Base-by-base conservation (phyloP, 2,329 filamentous ascomycete genomes). In the Volutella citrinella region DNA sequence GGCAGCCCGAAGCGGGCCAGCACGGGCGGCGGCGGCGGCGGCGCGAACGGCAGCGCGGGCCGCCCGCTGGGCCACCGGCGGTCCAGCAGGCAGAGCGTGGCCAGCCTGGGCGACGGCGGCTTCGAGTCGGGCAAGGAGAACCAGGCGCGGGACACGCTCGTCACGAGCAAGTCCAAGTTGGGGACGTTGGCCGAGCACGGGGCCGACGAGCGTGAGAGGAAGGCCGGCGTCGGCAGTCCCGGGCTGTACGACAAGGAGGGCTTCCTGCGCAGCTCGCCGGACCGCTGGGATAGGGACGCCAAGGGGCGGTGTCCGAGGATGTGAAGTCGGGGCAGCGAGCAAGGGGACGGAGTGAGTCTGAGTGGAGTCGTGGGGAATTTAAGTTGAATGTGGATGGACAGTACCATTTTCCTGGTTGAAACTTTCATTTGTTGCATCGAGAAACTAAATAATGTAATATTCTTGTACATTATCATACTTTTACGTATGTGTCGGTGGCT, bases 161-260 rank as follows among this genome's bases (percentile, higher is more conserved):
- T 27, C 7, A 29, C 22, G 3, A 36, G 35, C 21, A 53, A 43
- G 34, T 34, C 42, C 6, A 56, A 45, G 32, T 38, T 56, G 12
- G 45, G 50, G 7, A 43, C 54, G 4, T 51, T 60, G 12, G 52
- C 44, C 10, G 54, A 57, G 14, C 33, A 57, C 11, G 39, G 48
- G 6, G 39, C 42, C 4, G 52, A 51, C 12, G 46, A 46, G 40
- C 37, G 44, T 7, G 38, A 46, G n/a, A 42, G 43, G 19, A 29
- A 44, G 17, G 43, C 40, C 14, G 66, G 65, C 12, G 48, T 55
- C 1, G 65, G 68, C 14, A 70, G 64, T 20, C 37, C 66, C 19
- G 64, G 63, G 2, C 32, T 69, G 30, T 72, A 72, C 40, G 68
- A 72, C 38, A 51, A 59, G 30, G 65, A 72, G 18, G 69, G 68